Conservation (phyloP, 2,329 filamentous ascomycete species). For the Penicillium olsonii region DNA sequence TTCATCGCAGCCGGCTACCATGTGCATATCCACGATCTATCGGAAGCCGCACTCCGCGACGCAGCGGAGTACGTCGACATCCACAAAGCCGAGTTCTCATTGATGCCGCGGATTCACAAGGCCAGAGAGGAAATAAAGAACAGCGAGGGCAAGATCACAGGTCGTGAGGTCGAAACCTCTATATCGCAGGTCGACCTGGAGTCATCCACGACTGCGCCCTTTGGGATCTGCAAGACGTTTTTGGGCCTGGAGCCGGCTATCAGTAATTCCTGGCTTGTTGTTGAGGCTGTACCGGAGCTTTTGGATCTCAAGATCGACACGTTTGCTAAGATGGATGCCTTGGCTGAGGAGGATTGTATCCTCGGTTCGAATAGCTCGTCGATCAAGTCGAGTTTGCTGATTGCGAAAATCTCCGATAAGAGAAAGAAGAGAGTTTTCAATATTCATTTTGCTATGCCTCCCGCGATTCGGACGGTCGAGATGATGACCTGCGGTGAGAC, state of each 20-base stretch:
- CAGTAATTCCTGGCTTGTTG: slow-evolving; percentile 52
- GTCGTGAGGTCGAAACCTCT: slow-evolving; percentile 7
- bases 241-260: slow-evolving; percentile 46
- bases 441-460: slow-evolving; percentile 56
- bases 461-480: slow-evolving; percentile 48
- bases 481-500: slow-evolving; percentile 56
- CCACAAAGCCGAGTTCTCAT: slow-evolving; percentile 29
- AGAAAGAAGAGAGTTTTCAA: slow-evolving; percentile 42
- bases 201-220: slow-evolving; percentile 21
- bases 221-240: slow-evolving; percentile 37
- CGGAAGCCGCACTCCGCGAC: slow-evolving; percentile 25
- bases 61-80: slow-evolving; percentile 34
- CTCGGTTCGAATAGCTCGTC: slow-evolving; percentile 54
- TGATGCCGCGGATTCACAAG: slow-evolving; percentile 15
- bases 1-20: slow-evolving; percentile 30
- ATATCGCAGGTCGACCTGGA: slow-evolving; percentile 22
- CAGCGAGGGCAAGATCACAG: background rate
- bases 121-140: background rate
- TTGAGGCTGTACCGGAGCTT: slow-evolving; percentile 56
- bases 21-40: slow-evolving; percentile 28
- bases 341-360: slow-evolving; percentile 49
- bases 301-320: slow-evolving; percentile 51
- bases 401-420: slow-evolving; percentile 38
- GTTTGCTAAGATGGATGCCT: slow-evolving; percentile 48
- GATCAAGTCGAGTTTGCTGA: slow-evolving; percentile 53